phyloP scores from a whole-genome alignment of 208 protist species.

The Trichomonas gallinae region DNA sequence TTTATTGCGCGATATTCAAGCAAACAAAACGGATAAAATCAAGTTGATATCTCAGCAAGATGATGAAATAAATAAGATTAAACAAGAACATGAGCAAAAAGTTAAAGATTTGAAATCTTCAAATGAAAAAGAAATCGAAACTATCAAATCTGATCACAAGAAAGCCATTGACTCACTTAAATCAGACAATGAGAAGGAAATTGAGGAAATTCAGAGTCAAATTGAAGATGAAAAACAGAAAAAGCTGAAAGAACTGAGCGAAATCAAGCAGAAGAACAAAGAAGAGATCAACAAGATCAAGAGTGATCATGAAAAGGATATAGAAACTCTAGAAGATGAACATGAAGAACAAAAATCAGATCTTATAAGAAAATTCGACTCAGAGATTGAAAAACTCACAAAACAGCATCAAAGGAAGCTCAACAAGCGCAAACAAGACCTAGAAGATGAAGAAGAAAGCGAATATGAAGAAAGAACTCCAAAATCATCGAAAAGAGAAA shows the following conservation, averaged over 20 bases:
- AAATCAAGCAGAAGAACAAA: background rate
- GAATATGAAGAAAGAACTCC: background rate
- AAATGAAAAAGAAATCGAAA: background rate
- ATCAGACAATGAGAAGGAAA: background rate
- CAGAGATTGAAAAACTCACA: background rate
- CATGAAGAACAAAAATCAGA: background rate
- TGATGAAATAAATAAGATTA: background rate
- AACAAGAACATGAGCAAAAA: background rate
- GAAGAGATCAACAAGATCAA: background rate
- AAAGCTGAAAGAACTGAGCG: background rate
- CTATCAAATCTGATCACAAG: background rate
- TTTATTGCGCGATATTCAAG: background rate
- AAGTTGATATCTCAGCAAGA: background rate
- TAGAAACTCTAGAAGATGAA: background rate
- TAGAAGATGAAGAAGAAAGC: background rate
- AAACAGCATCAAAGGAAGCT: background rate
- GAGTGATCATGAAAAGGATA: background rate
- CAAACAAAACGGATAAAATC: background rate
- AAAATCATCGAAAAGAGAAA: background rate
- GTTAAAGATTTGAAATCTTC: background rate
- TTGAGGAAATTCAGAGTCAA: background rate
- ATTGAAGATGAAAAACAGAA: background rate
- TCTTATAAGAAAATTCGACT: background rate
- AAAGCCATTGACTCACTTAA: background rate
- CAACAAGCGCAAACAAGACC: background rate